Evolutionary conservation across 441 rosid species (phyloP), one percentile per base, ranked within the genome.

Genomic region (Arabidopsis lyrata): DNA sequence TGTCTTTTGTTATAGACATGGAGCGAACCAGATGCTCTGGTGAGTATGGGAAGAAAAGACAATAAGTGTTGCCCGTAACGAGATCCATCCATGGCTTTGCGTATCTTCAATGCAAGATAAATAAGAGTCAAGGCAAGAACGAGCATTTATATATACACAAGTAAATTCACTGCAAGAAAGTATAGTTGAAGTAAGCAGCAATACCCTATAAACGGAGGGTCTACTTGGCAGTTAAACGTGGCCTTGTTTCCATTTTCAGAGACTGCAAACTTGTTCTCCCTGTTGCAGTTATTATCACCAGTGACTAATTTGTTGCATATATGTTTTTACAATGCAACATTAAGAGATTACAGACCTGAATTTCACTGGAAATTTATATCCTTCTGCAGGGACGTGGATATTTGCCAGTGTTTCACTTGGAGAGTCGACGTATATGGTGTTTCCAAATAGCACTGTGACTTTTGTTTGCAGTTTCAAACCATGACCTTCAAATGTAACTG

Each of bases 11-110:
- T 81, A 74, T 84, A 16, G 87, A 86, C 35, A 77, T 29, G 64
- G 95, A 87, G 38, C 13, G 85, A 24, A 81, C 87, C 84, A 95
- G 86, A 80, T 95, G 92, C 86, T 95, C 97, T 2, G 97, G 98
- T 41, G 97, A 83, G 78, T 89, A 83, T 69, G 98, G 99, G 80
- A 89, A 90, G 90, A 95, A 92, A 69, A 90, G 91, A 77, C 98
- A 92, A 73, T 77, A 87, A 31, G 70, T 70, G 78, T 80, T 78
- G 62, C 95, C 86, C 16, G 84, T 77, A 65, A 83, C 86, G 74
- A 76, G 78, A 77, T 95, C 89, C 76, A 83, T 62, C 93, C 92
- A 81, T 70, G 96, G 95, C 85, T 87, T 90, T 56, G 92, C 87
- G 80, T 89, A 95, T 80, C 99, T 95, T 83, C 70, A 81, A 72